Evolutionary conservation across 2,329 filamentous ascomycete species (phyloP), one percentile per base, ranked within the genome.

Genomic region (Colletotrichum orbiculare): DNA sequence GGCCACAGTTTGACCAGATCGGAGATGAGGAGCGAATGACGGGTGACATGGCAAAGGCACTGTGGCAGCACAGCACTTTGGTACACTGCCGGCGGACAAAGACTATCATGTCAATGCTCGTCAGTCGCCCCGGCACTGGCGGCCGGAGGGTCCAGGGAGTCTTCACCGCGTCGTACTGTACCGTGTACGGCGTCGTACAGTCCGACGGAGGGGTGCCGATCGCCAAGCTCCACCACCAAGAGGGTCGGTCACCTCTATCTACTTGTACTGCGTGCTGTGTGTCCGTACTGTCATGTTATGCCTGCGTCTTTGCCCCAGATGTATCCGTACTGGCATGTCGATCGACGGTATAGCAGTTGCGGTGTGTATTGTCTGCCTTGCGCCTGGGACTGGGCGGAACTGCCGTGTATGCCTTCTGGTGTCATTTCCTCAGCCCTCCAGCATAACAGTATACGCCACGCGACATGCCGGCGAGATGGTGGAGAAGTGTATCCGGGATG

Each of bases 201-300:
- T 25, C 1, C 46, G 57, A 65, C 39, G 56, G 62, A 60, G 57
- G 50, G 39, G 57, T 64, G 62, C 62, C 62, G 57, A 61, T 56
- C 62, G 50, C 57, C 35, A 37, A 46, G 46, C 43, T 49, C 52
- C 50, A 49, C 46, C 50, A 49, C 57, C 58, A 34, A 33, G 62
- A 65, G 43, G 42, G 52, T 25, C 41, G 52, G 25, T 13, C 34
- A 33, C 17, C 25, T 39, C 37, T 45, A 25, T 41, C 38, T 34
- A 17, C 5, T 47, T 1, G 15, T 15, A 8, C 5, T 47, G 10
- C 17, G 38, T n/a, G 46, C 17, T 17, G 17, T 17, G 17, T 17
- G 17, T 17, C 17, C 17, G 17, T 2, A 17, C 17, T 17, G 17
- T 17, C 17, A 17, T 3, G 17, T 17, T 17, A 17, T 17, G 17